Conservation (phyloP, 257 asterid species). For the Ocimum tenuiflorum region DNA sequence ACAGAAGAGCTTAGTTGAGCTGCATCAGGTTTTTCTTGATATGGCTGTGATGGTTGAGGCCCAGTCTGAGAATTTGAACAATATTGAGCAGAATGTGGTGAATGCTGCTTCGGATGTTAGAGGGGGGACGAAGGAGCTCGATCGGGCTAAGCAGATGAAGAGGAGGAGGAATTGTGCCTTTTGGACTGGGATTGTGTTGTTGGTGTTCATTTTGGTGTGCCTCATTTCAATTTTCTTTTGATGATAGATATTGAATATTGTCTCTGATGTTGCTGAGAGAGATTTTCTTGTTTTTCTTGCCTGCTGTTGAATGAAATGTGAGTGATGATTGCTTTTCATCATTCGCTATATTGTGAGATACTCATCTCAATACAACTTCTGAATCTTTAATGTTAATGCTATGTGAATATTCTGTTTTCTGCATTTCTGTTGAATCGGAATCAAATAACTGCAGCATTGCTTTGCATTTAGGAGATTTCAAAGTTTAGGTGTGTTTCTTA, state of each 20-base stretch:
- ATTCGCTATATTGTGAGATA: neutral
- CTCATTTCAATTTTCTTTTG: conserved; percentile 50
- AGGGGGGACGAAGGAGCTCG: conserved; percentile 48
- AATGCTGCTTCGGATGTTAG: conserved; percentile 38
- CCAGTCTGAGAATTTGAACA: conserved; percentile 67
- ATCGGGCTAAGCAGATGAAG: conserved; percentile 52
- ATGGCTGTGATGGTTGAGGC: conserved; percentile 84
- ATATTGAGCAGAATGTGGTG: conserved; percentile 64
- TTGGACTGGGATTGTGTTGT: conserved; percentile 50
- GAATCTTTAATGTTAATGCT: neutral
- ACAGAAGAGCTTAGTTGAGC: conserved; percentile 54
- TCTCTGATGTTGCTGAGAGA: too few relatives aligned
- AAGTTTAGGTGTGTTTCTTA: too few relatives aligned
- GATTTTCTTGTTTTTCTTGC: neutral
- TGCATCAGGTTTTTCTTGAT: conserved; percentile 78
- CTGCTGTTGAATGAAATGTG: neutral
- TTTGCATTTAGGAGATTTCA: too few relatives aligned
- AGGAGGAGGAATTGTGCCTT: conserved; percentile 40
- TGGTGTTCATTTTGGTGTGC: conserved; percentile 53
- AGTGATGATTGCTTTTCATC: conserved; percentile 30
- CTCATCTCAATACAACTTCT: neutral
- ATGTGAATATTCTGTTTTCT: too few relatives aligned
- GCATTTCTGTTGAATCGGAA: too few relatives aligned
- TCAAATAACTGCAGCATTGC: too few relatives aligned
- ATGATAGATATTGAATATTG: neutral